Conservation (phyloP, 768 basidiomycete genomes). For the Pulveroboletus sp. region DNA sequence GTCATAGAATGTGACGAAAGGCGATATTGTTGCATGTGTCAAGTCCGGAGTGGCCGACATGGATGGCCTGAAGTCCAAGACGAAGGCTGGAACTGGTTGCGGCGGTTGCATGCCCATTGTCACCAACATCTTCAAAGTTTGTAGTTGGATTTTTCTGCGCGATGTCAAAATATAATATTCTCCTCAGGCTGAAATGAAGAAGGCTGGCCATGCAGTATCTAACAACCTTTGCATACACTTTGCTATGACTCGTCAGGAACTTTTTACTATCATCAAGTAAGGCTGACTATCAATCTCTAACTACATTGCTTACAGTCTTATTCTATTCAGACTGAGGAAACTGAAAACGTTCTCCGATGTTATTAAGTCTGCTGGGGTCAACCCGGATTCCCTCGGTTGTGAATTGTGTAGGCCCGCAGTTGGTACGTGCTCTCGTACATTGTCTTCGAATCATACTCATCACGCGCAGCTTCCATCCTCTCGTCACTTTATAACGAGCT, state of each 20-base stretch:
- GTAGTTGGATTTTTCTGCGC: background rate
- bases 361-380: conserved; percentile 47
- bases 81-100: conserved; percentile 71
- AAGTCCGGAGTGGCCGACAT: conserved; percentile 48
- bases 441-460: background rate
- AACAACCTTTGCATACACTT: conserved; percentile 69
- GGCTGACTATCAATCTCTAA: background rate
- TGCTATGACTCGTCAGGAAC: conserved; percentile 58
- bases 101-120: conserved; percentile 68
- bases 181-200: conserved; percentile 60
- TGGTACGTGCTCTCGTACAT: conserved; percentile 29
- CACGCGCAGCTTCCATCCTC: conserved; percentile 34
- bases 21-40: conserved; percentile 49
- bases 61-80: conserved; percentile 57
- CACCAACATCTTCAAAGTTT: conserved; percentile 40
- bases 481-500: conserved; percentile 60
- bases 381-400: conserved; percentile 56
- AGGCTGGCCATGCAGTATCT: conserved; percentile 54
- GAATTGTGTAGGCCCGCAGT: conserved; percentile 73
- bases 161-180: background rate
- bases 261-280: conserved; percentile 60
- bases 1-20: conserved; percentile 60
- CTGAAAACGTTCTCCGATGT: conserved; percentile 54
- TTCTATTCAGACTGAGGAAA: conserved; percentile 46
- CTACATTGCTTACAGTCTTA: background rate